phyloP scores from a whole-genome alignment of 2,329 filamentous ascomycete genomes.

The Elsinoe fawcettii region DNA sequence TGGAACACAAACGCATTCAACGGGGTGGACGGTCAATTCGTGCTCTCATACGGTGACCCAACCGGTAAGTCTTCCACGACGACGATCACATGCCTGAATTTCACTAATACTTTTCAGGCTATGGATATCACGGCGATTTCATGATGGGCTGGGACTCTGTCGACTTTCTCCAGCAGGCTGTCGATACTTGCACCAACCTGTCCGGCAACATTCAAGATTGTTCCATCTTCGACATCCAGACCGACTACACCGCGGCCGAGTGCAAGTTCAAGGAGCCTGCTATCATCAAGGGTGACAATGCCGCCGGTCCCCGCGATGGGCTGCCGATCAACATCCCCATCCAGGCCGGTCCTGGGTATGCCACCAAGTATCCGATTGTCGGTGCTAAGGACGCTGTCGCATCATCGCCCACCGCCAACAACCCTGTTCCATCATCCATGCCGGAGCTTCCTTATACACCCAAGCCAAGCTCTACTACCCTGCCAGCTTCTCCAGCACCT shows the following conservation, averaged over 20 bases:
- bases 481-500: slow-evolving; percentile 19
- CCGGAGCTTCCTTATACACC: slow-evolving; percentile 3
- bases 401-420: background rate
- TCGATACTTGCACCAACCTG: slow-evolving; percentile 64
- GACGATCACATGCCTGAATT: slow-evolving; percentile 22
- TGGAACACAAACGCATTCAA: slow-evolving; percentile 64
- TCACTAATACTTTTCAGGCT: slow-evolving; percentile 43
- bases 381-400: slow-evolving; percentile 17
- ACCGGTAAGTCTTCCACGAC: slow-evolving; percentile 44
- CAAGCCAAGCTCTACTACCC: background rate
- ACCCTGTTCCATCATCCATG: background rate
- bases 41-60: slow-evolving; percentile 70
- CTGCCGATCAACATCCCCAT: slow-evolving; percentile 61
- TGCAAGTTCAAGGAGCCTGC: slow-evolving; percentile 58
- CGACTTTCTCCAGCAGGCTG: slow-evolving; percentile 61
- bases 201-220: slow-evolving; percentile 68
- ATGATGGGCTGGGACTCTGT: slow-evolving; percentile 65
- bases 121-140: slow-evolving; percentile 71
- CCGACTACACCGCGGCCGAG: slow-evolving; percentile 43
- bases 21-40: slow-evolving; percentile 58
- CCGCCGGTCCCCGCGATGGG: slow-evolving; percentile 45
- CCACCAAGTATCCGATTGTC: slow-evolving; percentile 28
- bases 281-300: slow-evolving; percentile 52
- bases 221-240: slow-evolving; percentile 63
- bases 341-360: slow-evolving; percentile 39